Evolutionary conservation across 257 asterid genomes (phyloP), one percentile per base, ranked within the genome.

Genomic region (Jasminum sambac): DNA sequence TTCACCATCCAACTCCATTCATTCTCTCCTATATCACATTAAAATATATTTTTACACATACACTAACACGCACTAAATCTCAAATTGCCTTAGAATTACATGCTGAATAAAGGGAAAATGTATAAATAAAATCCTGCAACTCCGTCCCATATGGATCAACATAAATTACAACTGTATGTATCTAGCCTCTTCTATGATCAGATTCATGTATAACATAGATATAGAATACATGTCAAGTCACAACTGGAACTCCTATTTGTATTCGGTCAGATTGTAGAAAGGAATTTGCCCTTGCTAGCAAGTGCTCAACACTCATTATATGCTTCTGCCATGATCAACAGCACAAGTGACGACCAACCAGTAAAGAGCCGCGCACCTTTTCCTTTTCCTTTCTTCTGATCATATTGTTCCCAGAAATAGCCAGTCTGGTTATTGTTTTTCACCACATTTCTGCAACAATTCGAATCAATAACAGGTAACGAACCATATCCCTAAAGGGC

Each of bases 371-470:
- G 91, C 0, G 99, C 86, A 21, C 99, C 99, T 83, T 91, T 88
- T 11, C 99, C 99, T 73, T 91, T 91, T 36, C 96, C 98, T 43
- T 85, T 89, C 87, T 79, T 87, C 75, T 86, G 98, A 77, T 95
- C 99, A 73, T 88, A 95, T 73, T 95, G 99, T 75, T 95, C 99
- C 99, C 98, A 95, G 55, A 95, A 63, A 73, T 69, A 89, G 75
- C 99, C 96, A 16, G 85, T 95, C 78, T 85, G 71, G 38, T 84
- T 71, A 76, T 91, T 91, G 83, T 89, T 95, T 57, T 42, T 67
- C 11, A 87, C 93, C 41, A 95, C 95, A 78, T 89, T 95, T 85
- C 99, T 95, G 88, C 74, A 62, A 74, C 37, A 70, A 70, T 17
- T 13, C 30, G 36, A 24, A 79, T 38, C 17, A 30, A 37, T 16